Conservation (phyloP, 495 filamentous ascomycete genomes). For the Talaromyces adpressus region DNA sequence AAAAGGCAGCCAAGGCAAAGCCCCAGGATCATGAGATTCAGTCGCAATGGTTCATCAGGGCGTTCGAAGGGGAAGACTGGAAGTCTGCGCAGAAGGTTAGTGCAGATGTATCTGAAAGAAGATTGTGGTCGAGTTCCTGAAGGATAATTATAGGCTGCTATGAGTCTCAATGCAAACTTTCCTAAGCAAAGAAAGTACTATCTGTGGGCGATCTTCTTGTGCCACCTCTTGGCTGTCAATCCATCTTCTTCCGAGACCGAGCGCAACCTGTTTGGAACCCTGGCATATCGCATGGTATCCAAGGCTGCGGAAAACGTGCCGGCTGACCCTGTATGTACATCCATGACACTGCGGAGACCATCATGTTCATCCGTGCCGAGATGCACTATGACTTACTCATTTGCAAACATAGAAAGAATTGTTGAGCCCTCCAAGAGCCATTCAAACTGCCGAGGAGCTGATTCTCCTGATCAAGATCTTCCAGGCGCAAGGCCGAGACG, state of each 20-base stretch:
- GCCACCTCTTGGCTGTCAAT: slow-evolving; percentile 32
- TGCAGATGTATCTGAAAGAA: not conserved
- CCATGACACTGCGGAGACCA: slow-evolving; percentile 6
- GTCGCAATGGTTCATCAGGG: slow-evolving; percentile 44
- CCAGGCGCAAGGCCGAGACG: slow-evolving; percentile 33
- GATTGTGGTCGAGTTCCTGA: not conserved
- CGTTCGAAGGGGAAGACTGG: slow-evolving; percentile 44
- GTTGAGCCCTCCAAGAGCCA: slow-evolving; percentile 40
- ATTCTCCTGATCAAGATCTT: slow-evolving; percentile 47
- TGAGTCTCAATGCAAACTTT: slow-evolving; percentile 53
- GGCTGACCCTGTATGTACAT: slow-evolving; percentile 29
- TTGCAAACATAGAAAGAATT: slow-evolving; percentile 26
- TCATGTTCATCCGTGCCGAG: not conserved
- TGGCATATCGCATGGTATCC: slow-evolving; percentile 53
- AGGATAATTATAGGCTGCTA: slow-evolving; percentile 37
- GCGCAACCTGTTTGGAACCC: slow-evolving; percentile 46
- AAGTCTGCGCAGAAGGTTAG: slow-evolving; percentile 50
- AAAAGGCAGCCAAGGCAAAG: slow-evolving; percentile 44
- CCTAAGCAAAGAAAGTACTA: slow-evolving; percentile 49
- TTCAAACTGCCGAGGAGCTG: slow-evolving; percentile 49
- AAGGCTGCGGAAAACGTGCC: slow-evolving; percentile 49
- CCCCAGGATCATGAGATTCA: slow-evolving; percentile 46
- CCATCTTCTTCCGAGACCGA: slow-evolving; percentile 37
- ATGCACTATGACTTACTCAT: not conserved
- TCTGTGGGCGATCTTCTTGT: slow-evolving; percentile 52